Evolutionary conservation across 331 rosid genomes (phyloP), one percentile per base, ranked within the genome.

Genomic region (Rhamnella rubrinervis): DNA sequence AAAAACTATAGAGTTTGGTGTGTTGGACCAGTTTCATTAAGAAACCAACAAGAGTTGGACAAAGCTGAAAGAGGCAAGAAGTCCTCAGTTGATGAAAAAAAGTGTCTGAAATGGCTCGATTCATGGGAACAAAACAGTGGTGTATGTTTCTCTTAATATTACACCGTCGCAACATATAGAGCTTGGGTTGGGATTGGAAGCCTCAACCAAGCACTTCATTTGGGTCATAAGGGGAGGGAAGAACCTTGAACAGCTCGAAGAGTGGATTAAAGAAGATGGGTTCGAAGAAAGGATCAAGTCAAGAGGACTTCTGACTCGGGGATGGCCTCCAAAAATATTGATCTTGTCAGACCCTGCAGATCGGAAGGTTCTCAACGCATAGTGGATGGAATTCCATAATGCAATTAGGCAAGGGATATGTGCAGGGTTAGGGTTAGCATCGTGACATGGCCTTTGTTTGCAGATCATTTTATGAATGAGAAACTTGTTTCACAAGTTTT

Each of bases 311-410:
- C 0, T 83, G 15, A 73, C 77, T 21, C 55, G 57, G 5, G 85
- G 87, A 4, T 83, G 85, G 87, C 83, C 87, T 5, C 80, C 85
- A 25, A 78, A 83, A 44, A 35, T 80, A 9, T 15, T 77, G 10
- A 74, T 83, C 41, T 31, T 83, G 18, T 71, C 85, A 18, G 85
- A 80, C 69, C 64, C 55, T 9, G 72, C 75, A 23, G 1, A 67
- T 79, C 57, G 85, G 85, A 28, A 81, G 79, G 8, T 73, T 85
- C 52, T 8, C 78, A 37, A 78, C 82, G 21, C 84, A 78, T 26
- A 68, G 73, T 31, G 86, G 84, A 26, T 82, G 90, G 85, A 82
- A 79, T 71, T 84, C 85, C 8, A 68, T 81, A 6, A 3, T 75
- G 6, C 83, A n/a, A n/a, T n/a, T n/a, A n/a, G n/a, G n/a, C n/a